Base-by-base conservation (phyloP, 768 basidiomycete genomes). In the Leccinum subgranulosum region DNA sequence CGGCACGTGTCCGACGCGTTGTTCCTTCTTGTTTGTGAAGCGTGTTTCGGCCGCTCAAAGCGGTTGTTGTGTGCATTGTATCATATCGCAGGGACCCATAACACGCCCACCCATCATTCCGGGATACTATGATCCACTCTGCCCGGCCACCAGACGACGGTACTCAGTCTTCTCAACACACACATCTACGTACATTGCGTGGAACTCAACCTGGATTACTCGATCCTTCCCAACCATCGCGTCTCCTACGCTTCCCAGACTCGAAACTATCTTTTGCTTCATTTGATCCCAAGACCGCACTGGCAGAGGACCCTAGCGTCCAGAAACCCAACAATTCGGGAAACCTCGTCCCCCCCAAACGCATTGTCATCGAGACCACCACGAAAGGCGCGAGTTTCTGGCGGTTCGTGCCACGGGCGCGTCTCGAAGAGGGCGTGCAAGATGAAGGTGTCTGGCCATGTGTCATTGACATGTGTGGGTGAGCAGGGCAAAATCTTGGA, bases 381-480 rank as follows among this genome's bases (percentile, higher is more conserved):
- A 76, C 82, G 0, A 77, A 75, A n/a, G 83, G 82, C 15, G 75
- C 77, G 36, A 79, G 76, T 49, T 79, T 76, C 57, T 92, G 90
- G 90, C 79, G 90, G 46, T 92, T 88, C 71, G 87, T 92, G 17
- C 90, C 90, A 33, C 82, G 78, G 50, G 88, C 90, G 4, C 79
- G 77, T 54, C 72, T 75, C 54, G 83, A 82, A 48, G 77, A 80
- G 8, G 84, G 81, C 5, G 81, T 81, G 10, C 67, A 68, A 33
- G 82, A 89, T 54, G 90, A 92, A 69, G 90, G 90, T 0, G 41
- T 64, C 5, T 92, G 88, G 83, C 90, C 90, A 14, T 77, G 88
- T 53, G 64, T 82, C 9, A 72, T 92, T 7, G 74, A 84, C 41
- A 73, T 91, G 51, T 88, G 84, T 64, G 88, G 89, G 90, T 91